Evolutionary conservation across 1,284 basidiomycete species (phyloP), one percentile per base, ranked within the genome.

Genomic region (Irpex rosettiformis): DNA sequence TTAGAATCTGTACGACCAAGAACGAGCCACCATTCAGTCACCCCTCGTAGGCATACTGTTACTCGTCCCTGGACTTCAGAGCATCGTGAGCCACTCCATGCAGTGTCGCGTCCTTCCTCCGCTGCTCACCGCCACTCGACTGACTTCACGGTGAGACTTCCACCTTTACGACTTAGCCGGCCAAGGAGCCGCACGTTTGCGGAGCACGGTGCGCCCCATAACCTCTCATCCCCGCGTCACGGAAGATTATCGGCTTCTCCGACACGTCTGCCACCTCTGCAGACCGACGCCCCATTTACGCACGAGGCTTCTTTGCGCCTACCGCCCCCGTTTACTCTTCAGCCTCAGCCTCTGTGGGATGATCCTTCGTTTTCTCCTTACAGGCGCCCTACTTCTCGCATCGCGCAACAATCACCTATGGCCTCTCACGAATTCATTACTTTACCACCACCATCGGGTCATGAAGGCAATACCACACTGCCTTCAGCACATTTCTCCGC

Each of bases 341-440:
- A 87, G 66, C 85, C 86, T 3, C 74, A 72, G 58, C 85, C 85
- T 3, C 83, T 82, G 54, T 87, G 85, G 84, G 81, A 85, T 57
- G 70, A 72, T 60, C 65, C 68, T 52, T 65, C 68, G 10, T 70
- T 72, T 58, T 72, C 70, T 40, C 70, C 70, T 33, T 72, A 64
- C 59, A 64, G 63, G 24, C 65, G 66, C 45, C 65, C 65, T 37
- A 55, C 67, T 3, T 55, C 65, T 27, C 21, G 22, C 25, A 29
- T 33, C 56, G 13, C 27, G 11, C 18, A 25, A 28, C 45, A 45
- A 24, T 37, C 45, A 21, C n/a, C 29, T 30, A 37, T 25, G 37
- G 18, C 25, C 42, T 45, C 28, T 62, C 59, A 22, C 61, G 61
- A 45, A 55, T 54, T 29, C 47, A 51, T 49, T 49, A 42, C 37